Conservation (phyloP, 805 yeast genomes). For the Tetrapisispora arboricola region DNA sequence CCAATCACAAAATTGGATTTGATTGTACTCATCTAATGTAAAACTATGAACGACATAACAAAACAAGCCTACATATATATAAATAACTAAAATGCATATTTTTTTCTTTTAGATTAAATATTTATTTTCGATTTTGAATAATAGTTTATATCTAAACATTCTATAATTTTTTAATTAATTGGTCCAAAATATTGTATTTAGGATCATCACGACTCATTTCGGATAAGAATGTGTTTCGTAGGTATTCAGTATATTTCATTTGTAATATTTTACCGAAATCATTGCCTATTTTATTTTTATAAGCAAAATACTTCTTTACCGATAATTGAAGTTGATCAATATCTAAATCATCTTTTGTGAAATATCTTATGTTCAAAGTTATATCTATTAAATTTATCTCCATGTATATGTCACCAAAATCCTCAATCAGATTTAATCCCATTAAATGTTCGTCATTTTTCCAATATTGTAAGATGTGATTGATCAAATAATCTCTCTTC, state of each 20-base stretch:
- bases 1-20: conserved; percentile 81
- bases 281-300: conserved; percentile 35
- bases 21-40: conserved; percentile 1
- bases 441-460: conserved; percentile 30
- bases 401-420: conserved; percentile 30
- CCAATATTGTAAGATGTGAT: conserved; percentile 51
- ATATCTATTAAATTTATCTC: conserved; percentile 41
- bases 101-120: not conserved
- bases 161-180: conserved; percentile 26
- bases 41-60: no score
- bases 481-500: conserved; percentile 55
- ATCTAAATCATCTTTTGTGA: conserved; percentile 29
- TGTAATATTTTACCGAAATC: conserved; percentile 29
- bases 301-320: conserved; percentile 61
- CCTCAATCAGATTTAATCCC: conserved; percentile 19
- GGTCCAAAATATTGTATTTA: conserved; percentile 22
- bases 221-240: conserved; percentile 28
- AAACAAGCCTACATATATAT: not conserved
- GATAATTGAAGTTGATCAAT: conserved; percentile 55
- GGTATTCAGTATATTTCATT: conserved; percentile 23
- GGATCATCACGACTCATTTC: conserved; percentile 22
- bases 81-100: conserved; percentile 1
- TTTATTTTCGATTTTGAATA: not conserved
- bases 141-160: not conserved
- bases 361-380: conserved; percentile 55